These are phyloP conservation scores for Apiotrichum siamense DNA, from an alignment of 1,284 basidiomycete genomes.

Conservation along the genomic window DNA sequence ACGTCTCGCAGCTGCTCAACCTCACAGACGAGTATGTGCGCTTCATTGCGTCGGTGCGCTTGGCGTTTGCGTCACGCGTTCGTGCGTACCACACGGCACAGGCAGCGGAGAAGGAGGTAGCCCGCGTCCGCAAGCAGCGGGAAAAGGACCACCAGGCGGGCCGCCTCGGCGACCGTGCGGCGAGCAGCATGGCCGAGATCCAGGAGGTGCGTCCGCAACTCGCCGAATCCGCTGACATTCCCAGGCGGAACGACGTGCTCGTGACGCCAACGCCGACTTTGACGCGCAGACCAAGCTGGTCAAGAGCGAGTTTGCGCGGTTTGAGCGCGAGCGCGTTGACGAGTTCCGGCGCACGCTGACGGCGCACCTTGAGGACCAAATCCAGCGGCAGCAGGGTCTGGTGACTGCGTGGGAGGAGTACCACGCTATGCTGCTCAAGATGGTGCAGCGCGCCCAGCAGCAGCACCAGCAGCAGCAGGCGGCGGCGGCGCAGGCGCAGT, in stretches of 20 bases:
- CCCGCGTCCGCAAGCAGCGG: conserved; percentile 64
- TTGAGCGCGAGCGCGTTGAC: conserved; percentile 86
- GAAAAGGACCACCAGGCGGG: conserved; percentile 74
- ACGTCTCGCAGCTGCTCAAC: conserved; percentile 68
- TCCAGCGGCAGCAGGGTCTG: conserved; percentile 37
- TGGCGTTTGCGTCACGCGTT: conserved; percentile 65
- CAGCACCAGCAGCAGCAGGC: conserved; percentile 6
- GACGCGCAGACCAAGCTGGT: conserved; percentile 79
- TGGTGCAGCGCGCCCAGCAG: conserved; percentile 35
- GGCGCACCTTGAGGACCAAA: conserved; percentile 37
- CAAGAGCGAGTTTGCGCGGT: conserved; percentile 85
- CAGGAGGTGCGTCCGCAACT: conserved; percentile 57
- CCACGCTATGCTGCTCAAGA: conserved; percentile 32
- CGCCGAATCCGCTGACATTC: neutral
- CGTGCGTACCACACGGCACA: conserved; percentile 78
- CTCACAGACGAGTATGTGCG: conserved; percentile 85
- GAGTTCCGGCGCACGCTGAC: conserved; percentile 44
- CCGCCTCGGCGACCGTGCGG: conserved; percentile 19
- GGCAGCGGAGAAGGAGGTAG: conserved; percentile 65
- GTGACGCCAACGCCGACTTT: conserved; percentile 78
- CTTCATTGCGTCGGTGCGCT: conserved; percentile 80
- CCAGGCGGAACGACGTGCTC: conserved; percentile 74
- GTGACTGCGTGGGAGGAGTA: conserved; percentile 42
- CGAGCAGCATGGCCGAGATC: conserved; percentile 59
- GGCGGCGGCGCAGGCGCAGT: neutral